A percentile compares a stretch with the other conserved stretches of the same genome.
phyloP scores from a whole-genome alignment of 768 basidiomycete species.

The Clitopilus passeckerianus region DNA sequence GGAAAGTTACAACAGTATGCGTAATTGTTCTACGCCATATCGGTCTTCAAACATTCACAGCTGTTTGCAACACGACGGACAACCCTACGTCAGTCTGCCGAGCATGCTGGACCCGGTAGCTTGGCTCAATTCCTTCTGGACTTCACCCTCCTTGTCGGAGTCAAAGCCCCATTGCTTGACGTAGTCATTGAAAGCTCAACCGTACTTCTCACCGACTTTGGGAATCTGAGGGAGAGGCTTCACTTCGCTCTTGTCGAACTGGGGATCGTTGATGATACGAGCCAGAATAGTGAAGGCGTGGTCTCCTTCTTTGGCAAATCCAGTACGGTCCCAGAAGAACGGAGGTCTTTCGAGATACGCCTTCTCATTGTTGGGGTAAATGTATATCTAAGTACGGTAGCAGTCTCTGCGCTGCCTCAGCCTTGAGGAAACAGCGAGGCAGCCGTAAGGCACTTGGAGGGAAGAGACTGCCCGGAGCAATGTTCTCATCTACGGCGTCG shows the following conservation, averaged over 20 bases:
- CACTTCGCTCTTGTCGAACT: constrained; percentile 17
- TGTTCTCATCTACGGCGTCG: constrained; percentile 47
- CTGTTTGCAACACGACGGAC: no score
- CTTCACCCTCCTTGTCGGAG: constrained; percentile 21
- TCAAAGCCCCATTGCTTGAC: constrained; percentile 41
- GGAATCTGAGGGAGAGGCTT: background rate
- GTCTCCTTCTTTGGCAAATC: constrained; percentile 6
- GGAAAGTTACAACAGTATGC: no score
- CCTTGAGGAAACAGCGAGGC: no score
- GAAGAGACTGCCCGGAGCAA: constrained; percentile 61
- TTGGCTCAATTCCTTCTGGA: constrained; percentile 52
- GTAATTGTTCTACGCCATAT: no score
- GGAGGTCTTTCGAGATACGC: no score
- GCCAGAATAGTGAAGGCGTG: constrained; percentile 52
- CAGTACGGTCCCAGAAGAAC: background rate
- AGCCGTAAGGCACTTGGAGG: no score
- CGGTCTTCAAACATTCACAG: no score
- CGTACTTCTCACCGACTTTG: constrained; percentile 19
- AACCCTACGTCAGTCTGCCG: no score
- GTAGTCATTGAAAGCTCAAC: constrained; percentile 34
- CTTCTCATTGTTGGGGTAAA: no score
- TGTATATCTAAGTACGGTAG: no score
- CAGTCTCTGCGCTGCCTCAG: no score
- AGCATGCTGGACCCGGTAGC: no score
- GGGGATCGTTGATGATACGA: constrained; percentile 47